Percentiles rank a stretch among this genome's conserved stretches.
Evolutionary conservation across 202 grass and related monocot species (phyloP).

Genomic region (Panicum hallii): DNA sequence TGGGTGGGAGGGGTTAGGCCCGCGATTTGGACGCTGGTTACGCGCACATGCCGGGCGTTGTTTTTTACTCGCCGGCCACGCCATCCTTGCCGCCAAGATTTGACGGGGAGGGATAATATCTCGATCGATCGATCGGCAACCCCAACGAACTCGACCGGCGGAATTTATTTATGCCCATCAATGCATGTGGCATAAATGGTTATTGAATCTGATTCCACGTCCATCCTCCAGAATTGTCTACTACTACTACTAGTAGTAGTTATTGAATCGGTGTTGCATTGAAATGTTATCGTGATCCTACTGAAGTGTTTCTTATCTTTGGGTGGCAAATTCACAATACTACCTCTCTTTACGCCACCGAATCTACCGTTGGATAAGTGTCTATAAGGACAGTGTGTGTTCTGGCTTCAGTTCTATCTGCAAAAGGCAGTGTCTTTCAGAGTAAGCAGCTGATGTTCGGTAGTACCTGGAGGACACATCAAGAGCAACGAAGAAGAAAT

Average conservation of each 20-base stretch:
- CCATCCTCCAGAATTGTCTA: no score
- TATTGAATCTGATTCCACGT: background rate
- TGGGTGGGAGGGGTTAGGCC: background rate
- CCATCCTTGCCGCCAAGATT: background rate
- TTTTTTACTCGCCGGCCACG: background rate
- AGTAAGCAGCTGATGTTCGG: background rate
- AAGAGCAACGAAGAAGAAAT: background rate
- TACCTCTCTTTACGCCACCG: no score
- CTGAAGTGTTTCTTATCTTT: no score
- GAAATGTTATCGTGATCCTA: no score
- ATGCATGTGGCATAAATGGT: background rate
- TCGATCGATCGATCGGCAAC: no score
- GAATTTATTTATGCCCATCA: background rate
- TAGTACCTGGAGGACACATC: background rate
- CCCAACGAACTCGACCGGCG: background rate
- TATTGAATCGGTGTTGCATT: no score
- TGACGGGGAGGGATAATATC: background rate
- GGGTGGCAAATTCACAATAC: no score
- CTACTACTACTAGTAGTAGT: no score
- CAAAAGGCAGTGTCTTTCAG: no score
- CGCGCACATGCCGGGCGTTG: slow-evolving; percentile 26
- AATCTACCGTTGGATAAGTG: no score
- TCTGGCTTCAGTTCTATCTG: no score
- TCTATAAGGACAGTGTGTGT: no score
- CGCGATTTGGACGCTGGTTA: slow-evolving; percentile 14